A percentile compares a stretch with the other conserved stretches of the same genome.
phyloP scores from a whole-genome alignment of 495 filamentous ascomycete species.

The Tetracladium setigerum region DNA sequence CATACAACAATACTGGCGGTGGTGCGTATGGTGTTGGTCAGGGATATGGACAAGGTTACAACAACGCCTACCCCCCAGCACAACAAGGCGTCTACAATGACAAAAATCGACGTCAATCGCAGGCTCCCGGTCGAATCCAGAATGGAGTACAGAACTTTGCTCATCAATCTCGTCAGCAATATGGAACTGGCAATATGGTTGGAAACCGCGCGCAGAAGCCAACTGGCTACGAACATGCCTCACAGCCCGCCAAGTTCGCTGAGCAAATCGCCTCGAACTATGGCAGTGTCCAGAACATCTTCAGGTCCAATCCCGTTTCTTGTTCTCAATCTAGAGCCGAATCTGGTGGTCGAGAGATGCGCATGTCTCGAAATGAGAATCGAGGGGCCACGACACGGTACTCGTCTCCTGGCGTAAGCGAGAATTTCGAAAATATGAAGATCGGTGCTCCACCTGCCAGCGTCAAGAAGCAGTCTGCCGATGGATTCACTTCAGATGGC shows the following conservation, averaged over 20 bases:
- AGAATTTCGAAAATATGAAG: not conserved
- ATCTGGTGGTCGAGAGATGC: not conserved
- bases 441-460: not conserved
- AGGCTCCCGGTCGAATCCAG: not conserved
- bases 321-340: not conserved
- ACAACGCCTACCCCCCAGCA: not conserved
- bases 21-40: not conserved
- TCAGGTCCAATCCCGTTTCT: not conserved
- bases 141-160: not conserved
- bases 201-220: no score
- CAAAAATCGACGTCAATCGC: not conserved
- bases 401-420: not conserved
- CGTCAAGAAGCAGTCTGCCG: not conserved
- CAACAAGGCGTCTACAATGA: not conserved
- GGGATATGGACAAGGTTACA: no score
- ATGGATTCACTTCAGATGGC: slow-evolving; percentile 6
- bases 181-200: not conserved
- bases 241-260: no score
- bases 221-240: no score
- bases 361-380: not conserved
- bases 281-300: not conserved
- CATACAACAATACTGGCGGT: slow-evolving; percentile 1
- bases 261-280: no score
- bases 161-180: no score
- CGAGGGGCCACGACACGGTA: not conserved